Base-by-base conservation (phyloP, 768 basidiomycete genomes). In the Hemileccinum impolitum region DNA sequence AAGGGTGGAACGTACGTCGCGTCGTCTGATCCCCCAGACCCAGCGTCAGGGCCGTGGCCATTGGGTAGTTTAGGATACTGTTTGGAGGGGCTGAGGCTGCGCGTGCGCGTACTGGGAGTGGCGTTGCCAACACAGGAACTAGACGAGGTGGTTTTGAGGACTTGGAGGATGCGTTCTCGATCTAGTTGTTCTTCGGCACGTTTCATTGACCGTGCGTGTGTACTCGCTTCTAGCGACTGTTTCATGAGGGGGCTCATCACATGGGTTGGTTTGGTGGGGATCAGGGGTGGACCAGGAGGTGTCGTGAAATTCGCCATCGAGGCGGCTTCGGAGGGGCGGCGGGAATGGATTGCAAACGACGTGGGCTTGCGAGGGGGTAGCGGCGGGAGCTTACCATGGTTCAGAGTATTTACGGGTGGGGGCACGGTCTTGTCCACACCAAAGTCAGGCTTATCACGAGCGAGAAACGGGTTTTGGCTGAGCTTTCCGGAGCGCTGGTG, bases 141-240 rank as follows among this genome's bases (percentile, higher is more conserved):
- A 15, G 67, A 67, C 4, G 75, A 70, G 35, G 81, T 81, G 55
- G 83, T 84, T 66, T 84, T 85, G 28, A 90, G 72, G 11, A 90
- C 81, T 63, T 83, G 79, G 51, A 88, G 70, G 17, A 88, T 77
- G 10, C 87, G 73, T 60, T 85, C 84, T 54, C 80, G 78, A 63
- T 87, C 85, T 15, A 87, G 71, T 53, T 78, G 74, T 36, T 79
- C 80, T 57, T 89, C 84, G 0, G 79, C 82, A 41, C 79, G 78
- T 65, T 88, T 87, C 66, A 87, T 71, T 4, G 76, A 77, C 63
- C 87, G 82, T 1, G 79, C 88, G 0, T 79, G 77, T 58, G 87
- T 86, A 49, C 79, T 82, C 6, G 89, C 89, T 45, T 85, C 81
- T 1, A 91, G 69, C 18, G 80, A 82, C 64, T 90, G 87, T 51